phyloP scores from a whole-genome alignment of 345 rosid genomes.

The Ceriops zippeliana region DNA sequence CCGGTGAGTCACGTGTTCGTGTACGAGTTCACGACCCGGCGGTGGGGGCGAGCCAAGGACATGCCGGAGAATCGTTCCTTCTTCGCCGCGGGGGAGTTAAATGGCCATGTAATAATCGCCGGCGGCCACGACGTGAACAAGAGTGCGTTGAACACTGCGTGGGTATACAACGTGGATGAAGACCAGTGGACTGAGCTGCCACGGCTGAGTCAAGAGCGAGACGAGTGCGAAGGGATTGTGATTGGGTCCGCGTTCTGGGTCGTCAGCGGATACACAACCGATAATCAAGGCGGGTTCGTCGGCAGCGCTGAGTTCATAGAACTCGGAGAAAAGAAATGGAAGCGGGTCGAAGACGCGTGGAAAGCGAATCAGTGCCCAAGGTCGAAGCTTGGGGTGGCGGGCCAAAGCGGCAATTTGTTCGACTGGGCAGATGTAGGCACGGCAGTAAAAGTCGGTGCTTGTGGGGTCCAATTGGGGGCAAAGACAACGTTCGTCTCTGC shows the following conservation, averaged over 20 bases:
- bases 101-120: conserved; percentile 39
- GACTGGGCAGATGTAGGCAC: conserved; percentile 10
- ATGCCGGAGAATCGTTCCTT: conserved; percentile 59
- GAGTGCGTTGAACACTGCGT: conserved; percentile 54
- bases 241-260: conserved; percentile 59
- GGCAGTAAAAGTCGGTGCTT: conserved; percentile 31
- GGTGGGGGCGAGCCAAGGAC: conserved; percentile 50
- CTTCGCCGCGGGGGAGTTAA: conserved; percentile 44
- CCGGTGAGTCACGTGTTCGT: conserved; percentile 51
- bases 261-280: conserved; percentile 61
- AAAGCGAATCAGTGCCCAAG: conserved; percentile 36
- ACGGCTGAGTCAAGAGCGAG: conserved; percentile 53
- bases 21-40: conserved; percentile 43
- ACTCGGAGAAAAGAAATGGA: conserved; percentile 43
- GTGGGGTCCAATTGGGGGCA: conserved; percentile 34
- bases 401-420: background rate
- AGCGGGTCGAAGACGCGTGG: conserved; percentile 44
- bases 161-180: conserved; percentile 50
- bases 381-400: conserved; percentile 19
- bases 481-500: conserved; percentile 42
- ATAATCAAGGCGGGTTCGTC: conserved; percentile 53
- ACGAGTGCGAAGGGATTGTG: conserved; percentile 66
- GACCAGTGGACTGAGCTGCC: conserved; percentile 59
- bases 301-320: conserved; percentile 44
- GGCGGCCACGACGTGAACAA: conserved; percentile 73